Conservation (phyloP, 192 early-diverging fungal species). For the Rhizophagus sp. region DNA sequence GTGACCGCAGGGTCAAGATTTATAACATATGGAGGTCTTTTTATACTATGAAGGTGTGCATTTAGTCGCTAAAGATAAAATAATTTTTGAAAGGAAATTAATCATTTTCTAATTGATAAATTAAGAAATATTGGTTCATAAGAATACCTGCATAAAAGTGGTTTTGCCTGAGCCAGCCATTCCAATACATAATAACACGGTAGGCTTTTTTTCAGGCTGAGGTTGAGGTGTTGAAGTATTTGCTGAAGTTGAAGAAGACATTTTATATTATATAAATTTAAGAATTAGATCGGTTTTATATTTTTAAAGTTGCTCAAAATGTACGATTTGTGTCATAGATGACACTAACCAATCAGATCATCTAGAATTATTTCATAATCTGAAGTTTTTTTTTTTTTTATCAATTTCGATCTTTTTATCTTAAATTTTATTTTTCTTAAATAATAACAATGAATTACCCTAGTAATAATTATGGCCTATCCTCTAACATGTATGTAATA, state of each 20-base stretch:
- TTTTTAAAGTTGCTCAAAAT: no score
- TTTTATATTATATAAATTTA: not conserved
- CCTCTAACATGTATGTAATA: not conserved
- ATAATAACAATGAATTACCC: not conserved
- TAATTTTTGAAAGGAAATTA: not conserved
- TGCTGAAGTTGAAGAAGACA: not conserved
- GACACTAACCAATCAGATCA: no score
- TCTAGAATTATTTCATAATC: no score
- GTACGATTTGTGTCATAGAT: no score
- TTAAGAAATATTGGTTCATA: not conserved
- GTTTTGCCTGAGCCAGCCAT: conserved; percentile 98
- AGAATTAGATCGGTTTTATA: not conserved
- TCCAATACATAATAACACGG: conserved; percentile 83
- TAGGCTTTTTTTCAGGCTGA: conserved; percentile 52
- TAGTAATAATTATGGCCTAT: not conserved
- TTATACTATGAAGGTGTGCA: conserved; percentile 77
- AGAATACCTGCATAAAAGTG: conserved; percentile 88
- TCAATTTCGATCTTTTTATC: not conserved
- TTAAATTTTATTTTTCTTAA: not conserved
- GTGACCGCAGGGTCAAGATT: conserved; percentile 95
- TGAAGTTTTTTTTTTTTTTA: no score
- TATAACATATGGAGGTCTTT: conserved; percentile 81
- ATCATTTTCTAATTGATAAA: not conserved
- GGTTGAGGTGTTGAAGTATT: not conserved
- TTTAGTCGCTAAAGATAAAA: conserved; percentile 69